Base-by-base conservation (phyloP, 352 stramenopile genomes). In the Pilasporangium apinafurcum region DNA sequence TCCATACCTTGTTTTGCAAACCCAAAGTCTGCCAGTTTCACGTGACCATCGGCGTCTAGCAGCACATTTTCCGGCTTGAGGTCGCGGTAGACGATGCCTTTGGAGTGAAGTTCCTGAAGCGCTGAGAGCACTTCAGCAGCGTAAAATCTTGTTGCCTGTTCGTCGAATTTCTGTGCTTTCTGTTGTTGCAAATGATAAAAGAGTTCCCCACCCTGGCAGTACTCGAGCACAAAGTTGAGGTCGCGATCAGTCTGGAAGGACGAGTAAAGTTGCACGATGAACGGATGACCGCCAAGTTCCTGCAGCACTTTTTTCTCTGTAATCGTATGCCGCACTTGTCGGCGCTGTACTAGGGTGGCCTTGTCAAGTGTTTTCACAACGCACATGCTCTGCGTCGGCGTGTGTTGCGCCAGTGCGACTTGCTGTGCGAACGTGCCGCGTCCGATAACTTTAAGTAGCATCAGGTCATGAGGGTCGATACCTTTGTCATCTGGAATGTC, bases 61-160 rank as follows among this genome's bases (percentile, higher is more conserved):
- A 92, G 51, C 30, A 92, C 74, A 65, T 99, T 99, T 63, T 98
- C 96, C 3, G 95, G 95, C 66, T 98, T 98, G 39, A 98, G 75
- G 69, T 99, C 95, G 35, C 95, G 79, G 72, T 98, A 98, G 45
- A 98, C 95, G 45, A 98, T 93, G 64, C 96, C 86, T 30, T 86
- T 86, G 1, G 52, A 17, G 44, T 86, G 73, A 18, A 92, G 48
- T 40, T 69, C 75, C 5, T 53, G 39, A 8, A 90, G 50, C 25
- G 71, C 72, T 20, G 63, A 65, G 35, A 69, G 65, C 53, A 92
- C 78, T 51, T 92, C 80, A 1, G 72, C 80, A 20, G 77, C 75
- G 57, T 92, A 92, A 45, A 92, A 92, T 18, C 62, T 40, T 8
- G 76, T 70, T 12, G 71, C 69, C 7, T 43, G 35, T 33, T 88